Percentiles rank a stretch among this genome's conserved stretches.
Conservation (phyloP, 768 basidiomycete genomes). For the Lactarius trivialis region DNA sequence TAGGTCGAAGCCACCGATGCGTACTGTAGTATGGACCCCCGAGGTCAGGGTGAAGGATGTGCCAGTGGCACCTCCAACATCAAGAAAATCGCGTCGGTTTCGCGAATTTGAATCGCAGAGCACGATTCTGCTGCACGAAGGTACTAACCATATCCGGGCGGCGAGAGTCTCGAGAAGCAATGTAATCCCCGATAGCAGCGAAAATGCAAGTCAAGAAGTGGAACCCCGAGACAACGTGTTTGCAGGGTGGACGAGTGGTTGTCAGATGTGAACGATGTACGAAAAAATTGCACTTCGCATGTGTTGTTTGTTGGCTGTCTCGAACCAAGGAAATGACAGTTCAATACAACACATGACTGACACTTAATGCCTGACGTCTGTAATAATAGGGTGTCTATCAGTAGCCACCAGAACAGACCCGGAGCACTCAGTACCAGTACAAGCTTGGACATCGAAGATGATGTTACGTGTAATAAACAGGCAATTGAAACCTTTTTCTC, state of each 20-base stretch:
- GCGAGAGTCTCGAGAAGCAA: conserved; percentile 50
- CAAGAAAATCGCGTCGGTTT: conserved; percentile 34
- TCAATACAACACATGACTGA: background rate
- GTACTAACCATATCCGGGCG: conserved; percentile 40
- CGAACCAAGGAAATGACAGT: background rate
- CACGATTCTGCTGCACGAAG: background rate
- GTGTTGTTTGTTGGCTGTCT: background rate
- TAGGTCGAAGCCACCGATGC: conserved; percentile 21
- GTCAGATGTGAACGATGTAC: conserved; percentile 49
- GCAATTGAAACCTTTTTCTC: no score
- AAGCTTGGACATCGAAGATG: no score
- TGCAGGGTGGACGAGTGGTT: conserved; percentile 38
- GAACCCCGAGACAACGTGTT: conserved; percentile 34
- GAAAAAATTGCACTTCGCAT: conserved; percentile 39
- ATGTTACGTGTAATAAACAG: no score
- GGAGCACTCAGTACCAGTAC: background rate
- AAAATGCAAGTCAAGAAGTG: background rate
- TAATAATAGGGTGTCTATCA: background rate
- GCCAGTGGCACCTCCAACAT: no score
- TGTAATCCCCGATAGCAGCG: conserved; percentile 28
- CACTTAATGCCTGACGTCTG: background rate
- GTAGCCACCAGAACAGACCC: background rate
- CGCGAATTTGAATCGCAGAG: conserved; percentile 26
- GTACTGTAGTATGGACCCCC: conserved; percentile 37
- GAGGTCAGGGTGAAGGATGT: no score